Conservation (phyloP, 106 monocot genomes). For the Gastrodia elata region DNA sequence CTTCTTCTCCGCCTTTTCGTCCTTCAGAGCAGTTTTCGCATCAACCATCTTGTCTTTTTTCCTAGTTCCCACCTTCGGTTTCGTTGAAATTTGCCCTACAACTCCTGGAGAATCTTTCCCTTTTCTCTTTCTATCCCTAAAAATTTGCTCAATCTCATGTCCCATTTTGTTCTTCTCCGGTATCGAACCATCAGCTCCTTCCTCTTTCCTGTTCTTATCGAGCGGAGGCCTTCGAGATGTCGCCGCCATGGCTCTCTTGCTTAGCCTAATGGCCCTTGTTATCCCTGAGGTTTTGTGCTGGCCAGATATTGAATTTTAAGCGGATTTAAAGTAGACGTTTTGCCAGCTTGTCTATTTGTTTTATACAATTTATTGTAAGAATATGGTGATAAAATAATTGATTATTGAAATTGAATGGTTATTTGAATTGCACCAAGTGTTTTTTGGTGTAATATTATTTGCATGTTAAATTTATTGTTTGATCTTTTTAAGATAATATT, state of each 20-base stretch:
- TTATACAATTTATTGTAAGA: no score
- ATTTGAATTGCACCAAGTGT: no score
- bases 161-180: conserved; percentile 6
- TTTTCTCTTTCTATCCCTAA: conserved; percentile 11
- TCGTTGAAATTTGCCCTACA: background rate
- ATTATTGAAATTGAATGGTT: no score
- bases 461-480: no score
- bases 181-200: background rate
- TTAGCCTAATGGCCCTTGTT: no score
- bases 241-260: background rate
- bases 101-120: conserved; percentile 1
- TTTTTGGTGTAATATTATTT: no score
- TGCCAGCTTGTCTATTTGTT: no score
- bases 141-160: conserved; percentile 21
- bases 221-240: background rate
- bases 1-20: background rate
- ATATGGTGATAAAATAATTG: no score
- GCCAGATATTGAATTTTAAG: no score
- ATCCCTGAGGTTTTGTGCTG: no score
- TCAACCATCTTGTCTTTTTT: background rate
- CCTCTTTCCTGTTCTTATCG: background rate
- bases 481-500: no score
- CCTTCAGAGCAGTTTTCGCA: background rate
- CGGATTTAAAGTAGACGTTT: no score
- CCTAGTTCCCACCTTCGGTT: background rate